Conservation (phyloP, 768 basidiomycete genomes). For the Pisolithus orientalis region DNA sequence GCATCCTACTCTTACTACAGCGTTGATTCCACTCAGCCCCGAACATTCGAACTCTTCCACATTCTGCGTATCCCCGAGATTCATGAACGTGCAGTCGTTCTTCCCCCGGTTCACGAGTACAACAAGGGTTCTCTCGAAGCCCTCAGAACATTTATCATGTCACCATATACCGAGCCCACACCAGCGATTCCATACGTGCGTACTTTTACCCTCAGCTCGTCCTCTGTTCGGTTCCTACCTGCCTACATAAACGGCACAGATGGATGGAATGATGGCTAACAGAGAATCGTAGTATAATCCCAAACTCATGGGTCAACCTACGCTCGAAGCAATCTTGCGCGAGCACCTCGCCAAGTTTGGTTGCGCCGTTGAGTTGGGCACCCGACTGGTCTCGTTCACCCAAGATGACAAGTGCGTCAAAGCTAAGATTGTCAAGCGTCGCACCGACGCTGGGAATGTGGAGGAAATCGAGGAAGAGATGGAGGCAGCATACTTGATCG, state of each 20-base stretch:
- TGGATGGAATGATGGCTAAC: background rate
- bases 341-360: conserved; percentile 15
- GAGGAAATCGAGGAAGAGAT: conserved; percentile 22
- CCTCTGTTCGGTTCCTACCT: too few species aligned
- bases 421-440: conserved; percentile 28
- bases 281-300: conserved; percentile 6
- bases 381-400: conserved; percentile 39
- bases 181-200: conserved; percentile 24
- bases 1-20: background rate
- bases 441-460: conserved; percentile 6
- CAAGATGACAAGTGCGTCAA: conserved; percentile 31
- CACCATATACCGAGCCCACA: conserved; percentile 11
- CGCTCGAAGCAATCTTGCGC: conserved; percentile 24
- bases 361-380: conserved; percentile 36
- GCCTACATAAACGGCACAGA: too few species aligned
- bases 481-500: conserved; percentile 31
- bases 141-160: conserved; percentile 4
- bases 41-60: conserved; percentile 39
- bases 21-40: conserved; percentile 24
- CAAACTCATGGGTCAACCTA: conserved; percentile 18
- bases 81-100: conserved; percentile 21
- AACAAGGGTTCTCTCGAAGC: conserved; percentile 18
- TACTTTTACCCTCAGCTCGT: background rate
- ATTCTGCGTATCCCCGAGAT: conserved; percentile 36
- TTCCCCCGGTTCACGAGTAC: conserved; percentile 29